Evolutionary conservation across 2,329 filamentous ascomycete species (phyloP).

Genomic region (Neonectria sp.): DNA sequence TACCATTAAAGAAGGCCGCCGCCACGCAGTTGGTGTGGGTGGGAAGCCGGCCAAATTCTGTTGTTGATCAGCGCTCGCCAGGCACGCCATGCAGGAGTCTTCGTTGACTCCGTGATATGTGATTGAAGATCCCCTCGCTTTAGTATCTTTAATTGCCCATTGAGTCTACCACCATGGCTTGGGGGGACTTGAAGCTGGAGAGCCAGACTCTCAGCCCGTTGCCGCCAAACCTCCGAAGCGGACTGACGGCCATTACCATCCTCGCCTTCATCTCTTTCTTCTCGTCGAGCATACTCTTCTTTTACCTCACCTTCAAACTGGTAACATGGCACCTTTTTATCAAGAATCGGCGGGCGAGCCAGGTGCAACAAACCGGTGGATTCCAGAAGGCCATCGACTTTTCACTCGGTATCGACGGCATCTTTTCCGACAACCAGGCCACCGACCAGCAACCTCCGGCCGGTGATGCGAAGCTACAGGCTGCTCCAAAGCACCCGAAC

Average conservation of each 20-base stretch:
- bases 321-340: constrained; percentile 48
- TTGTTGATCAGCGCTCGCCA: neutral
- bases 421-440: constrained; percentile 37
- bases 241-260: constrained; percentile 50
- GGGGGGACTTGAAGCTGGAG: constrained; percentile 40
- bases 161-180: constrained; percentile 39
- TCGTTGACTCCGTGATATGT: neutral
- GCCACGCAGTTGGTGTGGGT: neutral
- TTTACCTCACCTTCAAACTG: constrained; percentile 52
- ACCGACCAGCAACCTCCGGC: neutral
- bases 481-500: constrained; percentile 63
- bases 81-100: constrained; percentile 9
- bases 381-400: constrained; percentile 51
- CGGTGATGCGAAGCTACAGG: constrained; percentile 34
- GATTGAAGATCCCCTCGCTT: neutral
- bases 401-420: constrained; percentile 54
- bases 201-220: constrained; percentile 47
- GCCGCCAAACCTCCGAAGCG: constrained; percentile 37
- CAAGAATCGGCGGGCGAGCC: constrained; percentile 24
- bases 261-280: constrained; percentile 52
- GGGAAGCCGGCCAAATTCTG: neutral
- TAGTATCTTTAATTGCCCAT: too few relatives aligned
- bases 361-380: constrained; percentile 23
- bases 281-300: constrained; percentile 47
- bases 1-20: neutral